These are phyloP conservation scores for Chytriomyces sp. DNA, from an alignment of 192 early-diverging fungal genomes.

Conservation along the genomic window DNA sequence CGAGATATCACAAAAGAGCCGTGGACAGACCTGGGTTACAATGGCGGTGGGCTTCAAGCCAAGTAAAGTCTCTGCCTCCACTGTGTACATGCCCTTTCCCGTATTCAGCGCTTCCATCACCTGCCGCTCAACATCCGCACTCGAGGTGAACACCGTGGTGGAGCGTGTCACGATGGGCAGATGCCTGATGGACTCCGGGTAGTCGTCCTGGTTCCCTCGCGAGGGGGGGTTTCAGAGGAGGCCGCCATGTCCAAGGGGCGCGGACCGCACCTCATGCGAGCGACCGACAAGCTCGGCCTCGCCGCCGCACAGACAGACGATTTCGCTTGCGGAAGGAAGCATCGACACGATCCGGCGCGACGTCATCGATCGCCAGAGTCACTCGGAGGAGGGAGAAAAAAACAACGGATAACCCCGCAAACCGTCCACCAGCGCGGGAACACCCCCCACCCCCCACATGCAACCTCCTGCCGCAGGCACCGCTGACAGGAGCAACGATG, in stretches of 20 bases:
- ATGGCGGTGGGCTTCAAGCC: constrained; percentile 49
- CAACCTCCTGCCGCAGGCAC: too few species aligned
- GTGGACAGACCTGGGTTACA: constrained; percentile 49
- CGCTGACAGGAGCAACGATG: too few species aligned
- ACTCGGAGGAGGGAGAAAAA: too few species aligned
- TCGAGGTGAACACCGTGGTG: constrained; percentile 51
- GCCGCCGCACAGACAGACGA: constrained; percentile 43
- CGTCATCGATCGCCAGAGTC: too few species aligned
- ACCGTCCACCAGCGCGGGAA: too few species aligned
- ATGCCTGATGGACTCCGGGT: constrained; percentile 38
- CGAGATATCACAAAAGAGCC: background rate
- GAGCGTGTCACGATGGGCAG: constrained; percentile 53
- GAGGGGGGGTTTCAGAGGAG: background rate
- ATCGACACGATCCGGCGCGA: constrained; percentile 39
- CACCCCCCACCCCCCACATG: too few species aligned
- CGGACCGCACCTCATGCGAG: constrained; percentile 37
- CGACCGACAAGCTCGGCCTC: constrained; percentile 44
- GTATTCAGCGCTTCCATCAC: constrained; percentile 42
- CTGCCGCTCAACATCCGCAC: constrained; percentile 48
- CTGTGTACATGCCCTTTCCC: constrained; percentile 52
- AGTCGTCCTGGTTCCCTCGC: constrained; percentile 45
- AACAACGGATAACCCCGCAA: too few species aligned
- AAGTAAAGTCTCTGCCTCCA: constrained; percentile 42
- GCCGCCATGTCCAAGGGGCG: background rate
- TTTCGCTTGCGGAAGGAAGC: constrained; percentile 52